A percentile compares a stretch with the other conserved stretches of the same genome.
phyloP scores from a whole-genome alignment of 75 land plant species.

The Picea glauca region DNA sequence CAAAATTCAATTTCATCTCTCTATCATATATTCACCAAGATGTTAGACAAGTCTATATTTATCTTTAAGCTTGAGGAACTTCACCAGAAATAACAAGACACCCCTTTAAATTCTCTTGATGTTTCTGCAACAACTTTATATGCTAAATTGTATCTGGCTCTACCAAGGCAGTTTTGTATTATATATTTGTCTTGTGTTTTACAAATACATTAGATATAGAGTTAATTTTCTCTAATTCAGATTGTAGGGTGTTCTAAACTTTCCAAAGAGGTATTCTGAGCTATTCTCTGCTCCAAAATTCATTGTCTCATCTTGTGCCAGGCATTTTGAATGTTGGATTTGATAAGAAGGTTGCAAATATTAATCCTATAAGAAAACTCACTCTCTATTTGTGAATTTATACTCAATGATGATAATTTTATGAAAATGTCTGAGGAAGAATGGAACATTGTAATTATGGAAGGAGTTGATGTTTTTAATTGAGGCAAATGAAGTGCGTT shows the following conservation, averaged over 20 bases:
- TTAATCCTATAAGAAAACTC: conserved; percentile 29
- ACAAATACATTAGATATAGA: conserved; percentile 10
- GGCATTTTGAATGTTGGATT: conserved; percentile 40
- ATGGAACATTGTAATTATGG: no score
- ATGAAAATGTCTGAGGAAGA: background rate
- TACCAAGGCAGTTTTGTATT: background rate
- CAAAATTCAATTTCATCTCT: no score
- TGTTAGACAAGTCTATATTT: no score
- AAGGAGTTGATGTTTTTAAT: no score
- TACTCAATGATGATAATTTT: background rate
- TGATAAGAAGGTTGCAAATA: conserved; percentile 27
- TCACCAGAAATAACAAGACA: no score
- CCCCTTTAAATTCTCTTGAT: no score
- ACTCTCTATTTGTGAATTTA: conserved; percentile 25
- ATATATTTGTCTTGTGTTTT: background rate
- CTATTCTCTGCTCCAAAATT: conserved; percentile 43
- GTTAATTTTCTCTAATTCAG: conserved; percentile 12
- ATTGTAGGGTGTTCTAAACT: conserved; percentile 26
- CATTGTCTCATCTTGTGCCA: conserved; percentile 43
- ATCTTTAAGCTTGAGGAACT: no score
- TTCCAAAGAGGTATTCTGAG: conserved; percentile 18
- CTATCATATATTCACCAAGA: no score
- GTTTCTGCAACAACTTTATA: no score
- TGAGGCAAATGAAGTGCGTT: no score
- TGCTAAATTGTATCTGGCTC: no score